Conservation (phyloP, 2,329 filamentous ascomycete genomes). For the Fusarium xylarioides region DNA sequence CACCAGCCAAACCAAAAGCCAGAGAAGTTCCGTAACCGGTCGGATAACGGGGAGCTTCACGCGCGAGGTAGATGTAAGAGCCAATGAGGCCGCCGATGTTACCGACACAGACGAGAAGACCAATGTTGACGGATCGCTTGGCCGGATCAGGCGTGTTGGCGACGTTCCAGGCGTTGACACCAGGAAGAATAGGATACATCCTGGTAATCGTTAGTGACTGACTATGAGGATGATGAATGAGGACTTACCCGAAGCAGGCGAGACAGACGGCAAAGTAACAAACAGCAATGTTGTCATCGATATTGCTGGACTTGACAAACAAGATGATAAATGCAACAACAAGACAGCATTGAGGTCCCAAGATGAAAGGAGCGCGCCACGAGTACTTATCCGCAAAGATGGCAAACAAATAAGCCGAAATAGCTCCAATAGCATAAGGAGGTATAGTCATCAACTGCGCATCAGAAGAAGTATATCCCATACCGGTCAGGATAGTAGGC, state of each 20-base stretch:
- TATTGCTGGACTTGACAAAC: conserved; percentile 6
- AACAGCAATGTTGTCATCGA: conserved; percentile 4
- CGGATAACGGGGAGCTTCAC: conserved; percentile 6
- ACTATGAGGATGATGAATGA: rapidly evolving
- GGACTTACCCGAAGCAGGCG: conserved; percentile 13
- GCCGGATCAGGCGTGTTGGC: conserved; percentile 50
- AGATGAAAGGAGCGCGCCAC: conserved; percentile 9
- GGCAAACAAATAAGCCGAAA: conserved; percentile 12
- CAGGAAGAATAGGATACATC: conserved; percentile 53
- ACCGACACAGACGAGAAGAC: conserved; percentile 51
- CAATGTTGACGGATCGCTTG: conserved; percentile 55
- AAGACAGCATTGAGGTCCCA: conserved; percentile 15
- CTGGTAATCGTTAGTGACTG: background rate
- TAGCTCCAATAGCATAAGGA: conserved; percentile 12
- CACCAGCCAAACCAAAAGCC: conserved; percentile 7
- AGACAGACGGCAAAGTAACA: conserved; percentile 17
- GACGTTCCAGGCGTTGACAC: conserved; percentile 53
- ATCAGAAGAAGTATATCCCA: conserved; percentile 50
- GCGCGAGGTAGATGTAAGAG: conserved; percentile 13
- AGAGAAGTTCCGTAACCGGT: conserved; percentile 15
- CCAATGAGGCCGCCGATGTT: conserved; percentile 14
- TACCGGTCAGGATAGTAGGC: conserved; percentile 52
- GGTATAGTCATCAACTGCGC: conserved; percentile 42
- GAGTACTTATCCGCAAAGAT: conserved; percentile 18
- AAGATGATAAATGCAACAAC: conserved; percentile 8